Evolutionary conservation across 257 asterid species (phyloP), one percentile per base, ranked within the genome.

Genomic region (Knoxia roxburghii): DNA sequence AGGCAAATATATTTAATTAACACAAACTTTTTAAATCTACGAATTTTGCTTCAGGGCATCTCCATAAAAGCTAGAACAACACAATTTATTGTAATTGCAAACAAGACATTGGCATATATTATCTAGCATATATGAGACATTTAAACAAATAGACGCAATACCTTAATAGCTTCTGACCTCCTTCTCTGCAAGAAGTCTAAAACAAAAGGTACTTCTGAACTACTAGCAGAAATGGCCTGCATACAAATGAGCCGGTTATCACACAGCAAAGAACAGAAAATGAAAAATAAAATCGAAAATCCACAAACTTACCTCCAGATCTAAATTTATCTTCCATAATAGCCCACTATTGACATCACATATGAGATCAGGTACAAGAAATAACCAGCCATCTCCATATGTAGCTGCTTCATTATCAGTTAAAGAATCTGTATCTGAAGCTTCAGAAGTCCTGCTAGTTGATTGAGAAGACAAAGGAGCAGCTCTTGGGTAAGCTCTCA

Each of bases 141-240:
- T 4, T 46, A 18, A 40, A 53, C 51, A 65, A 57, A 57, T 55
- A 48, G 23, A 46, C 27, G 76, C 33, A 39, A 59, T 77, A 93
- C 99, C 95, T 93, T 93, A 41, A 78, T 82, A 68, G 97, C 96
- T 82, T 90, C 96, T 75, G 77, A 69, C 79, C 80, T 93, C 77
- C 99, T 84, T 72, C 99, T 82, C 81, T 93, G 99, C 77, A 90
- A 78, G 84, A 93, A 93, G 68, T 88, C 97, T 67, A 93, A 86
- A 73, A 86, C 81, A 26, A 79, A 79, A 48, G 85, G 86, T 66
- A 84, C 88, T 68, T 93, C 99, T 39, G 99, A 90, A 83, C 89
- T 80, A 83, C 99, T 90, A 51, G 99, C 87, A 52, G 97, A 86
- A 68, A 93, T 84, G 59, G 96, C 94, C 98, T 93, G 96, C 69